Evolutionary conservation across 2,329 filamentous ascomycete species (phyloP), one percentile per base, ranked within the genome.

Genomic region (Monilinia polystroma): DNA sequence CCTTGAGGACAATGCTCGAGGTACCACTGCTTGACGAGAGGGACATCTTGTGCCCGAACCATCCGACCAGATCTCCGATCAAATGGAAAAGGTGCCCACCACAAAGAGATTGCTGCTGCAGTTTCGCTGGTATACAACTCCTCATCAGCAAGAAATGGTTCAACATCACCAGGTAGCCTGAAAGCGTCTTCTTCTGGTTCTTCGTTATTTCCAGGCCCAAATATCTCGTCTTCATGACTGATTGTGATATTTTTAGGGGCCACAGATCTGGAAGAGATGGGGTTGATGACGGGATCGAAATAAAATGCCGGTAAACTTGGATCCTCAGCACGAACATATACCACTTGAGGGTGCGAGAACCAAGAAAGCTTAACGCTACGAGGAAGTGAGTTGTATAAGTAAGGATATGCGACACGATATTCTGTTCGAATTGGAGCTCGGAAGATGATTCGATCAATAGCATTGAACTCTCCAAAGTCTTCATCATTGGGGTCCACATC

Each of bases 391-490:
- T 99, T 99, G 81, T 99, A 99, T 7, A 99, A 83, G 77, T 90
- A 97, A 0, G 95, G 95, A 77, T 92, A 98, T 0, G 93, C 93
- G 54, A 99, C 95, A 56, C 94, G 88, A 75, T 96, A 97, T 79
- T 99, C 95, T 11, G 94, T 99, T 72, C 94, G 88, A 71, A 98
- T 96, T 0, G 94, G 93, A 57, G 91, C 90, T 71, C 95, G 90
- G 84, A 99, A 99, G 72, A 99, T 99, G 79, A 99, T 99, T 73
- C 96, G 92, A 76, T 99, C 95, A 74, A 99, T 99, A 45, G 95
- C 95, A 76, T 99, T 99, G 84, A 99, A 99, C 79, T 99, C 95
- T 79, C 95, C 95, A 79, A 99, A 99, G 76, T 99, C 95, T 78
- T 99, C 95, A 73, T 98, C 94, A 74, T 99, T 99, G 2, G 95